phyloP scores from a whole-genome alignment of 208 protist species.

The Leishmania guyanensis region DNA sequence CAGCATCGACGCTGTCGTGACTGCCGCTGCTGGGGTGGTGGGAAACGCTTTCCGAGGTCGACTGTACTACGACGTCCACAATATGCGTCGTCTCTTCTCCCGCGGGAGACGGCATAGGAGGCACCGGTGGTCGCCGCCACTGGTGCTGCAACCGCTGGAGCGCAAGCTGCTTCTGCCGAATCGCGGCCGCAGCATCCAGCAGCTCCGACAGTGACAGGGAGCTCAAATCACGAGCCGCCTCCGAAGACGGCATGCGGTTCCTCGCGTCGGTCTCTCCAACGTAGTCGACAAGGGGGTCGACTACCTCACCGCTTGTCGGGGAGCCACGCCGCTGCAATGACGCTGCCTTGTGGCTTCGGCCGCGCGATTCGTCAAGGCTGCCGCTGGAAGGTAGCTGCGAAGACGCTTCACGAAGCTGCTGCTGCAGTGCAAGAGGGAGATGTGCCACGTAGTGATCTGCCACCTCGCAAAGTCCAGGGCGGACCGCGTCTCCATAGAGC shows the following conservation, averaged over 20 bases:
- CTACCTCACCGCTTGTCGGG: conserved; percentile 6
- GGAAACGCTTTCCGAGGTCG: background rate
- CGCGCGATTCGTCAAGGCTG: conserved; percentile 10
- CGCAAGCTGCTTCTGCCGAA: conserved; percentile 55
- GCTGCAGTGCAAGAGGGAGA: conserved; percentile 21
- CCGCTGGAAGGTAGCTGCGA: conserved; percentile 19
- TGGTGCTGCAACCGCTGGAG: conserved; percentile 55
- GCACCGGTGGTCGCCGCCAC: conserved; percentile 12
- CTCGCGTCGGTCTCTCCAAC: background rate
- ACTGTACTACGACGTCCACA: background rate
- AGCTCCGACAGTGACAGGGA: conserved; percentile 67
- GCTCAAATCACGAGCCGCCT: conserved; percentile 35
- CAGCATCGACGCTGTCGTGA: background rate
- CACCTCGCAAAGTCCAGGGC: conserved; percentile 21
- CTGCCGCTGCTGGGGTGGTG: background rate
- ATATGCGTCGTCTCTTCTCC: conserved; percentile 2
- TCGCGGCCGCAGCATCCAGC: conserved; percentile 69
- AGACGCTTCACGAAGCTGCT: conserved; percentile 33
- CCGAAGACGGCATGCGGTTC: conserved; percentile 10
- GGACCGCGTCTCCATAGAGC: conserved; percentile 13
- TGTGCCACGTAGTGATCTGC: conserved; percentile 35
- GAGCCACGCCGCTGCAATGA: conserved; percentile 8
- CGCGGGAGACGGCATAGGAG: background rate
- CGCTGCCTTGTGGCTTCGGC: conserved; percentile 5
- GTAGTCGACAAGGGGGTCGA: background rate